Conservation (phyloP, 345 rosid genomes). For the Sisymbrium irio region DNA sequence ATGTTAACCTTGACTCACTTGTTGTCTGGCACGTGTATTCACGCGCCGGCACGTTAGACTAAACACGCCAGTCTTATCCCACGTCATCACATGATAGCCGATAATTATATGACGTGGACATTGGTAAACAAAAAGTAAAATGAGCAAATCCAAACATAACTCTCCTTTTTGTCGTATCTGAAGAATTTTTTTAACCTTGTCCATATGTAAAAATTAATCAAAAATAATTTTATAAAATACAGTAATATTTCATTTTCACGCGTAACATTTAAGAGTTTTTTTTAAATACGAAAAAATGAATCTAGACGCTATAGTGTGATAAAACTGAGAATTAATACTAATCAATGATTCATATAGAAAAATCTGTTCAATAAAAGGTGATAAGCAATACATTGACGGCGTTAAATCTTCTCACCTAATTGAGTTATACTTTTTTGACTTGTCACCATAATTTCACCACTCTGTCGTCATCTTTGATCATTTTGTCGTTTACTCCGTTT, state of each 20-base stretch:
- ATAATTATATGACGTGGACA: not conserved
- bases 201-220: not conserved
- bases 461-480: conserved; percentile 27
- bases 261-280: not conserved
- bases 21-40: not conserved
- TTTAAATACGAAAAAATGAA: not conserved
- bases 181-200: not conserved
- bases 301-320: not conserved
- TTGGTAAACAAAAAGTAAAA: not conserved
- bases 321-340: not conserved
- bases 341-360: not conserved
- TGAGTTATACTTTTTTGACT: not conserved
- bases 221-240: not conserved
- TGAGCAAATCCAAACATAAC: not conserved
- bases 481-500: conserved; percentile 27
- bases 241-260: not conserved
- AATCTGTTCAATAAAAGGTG: not conserved
- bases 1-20: conserved; percentile 1
- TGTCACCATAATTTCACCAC: conserved; percentile 34
- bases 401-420: not conserved
- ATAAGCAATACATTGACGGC: not conserved
- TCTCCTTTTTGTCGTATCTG: not conserved
- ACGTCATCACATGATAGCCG: conserved; percentile 6
- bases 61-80: not conserved
- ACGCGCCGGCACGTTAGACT: conserved; percentile 6